phyloP scores from a whole-genome alignment of 148 eudicot species.

The Nepenthes gracilis region DNA sequence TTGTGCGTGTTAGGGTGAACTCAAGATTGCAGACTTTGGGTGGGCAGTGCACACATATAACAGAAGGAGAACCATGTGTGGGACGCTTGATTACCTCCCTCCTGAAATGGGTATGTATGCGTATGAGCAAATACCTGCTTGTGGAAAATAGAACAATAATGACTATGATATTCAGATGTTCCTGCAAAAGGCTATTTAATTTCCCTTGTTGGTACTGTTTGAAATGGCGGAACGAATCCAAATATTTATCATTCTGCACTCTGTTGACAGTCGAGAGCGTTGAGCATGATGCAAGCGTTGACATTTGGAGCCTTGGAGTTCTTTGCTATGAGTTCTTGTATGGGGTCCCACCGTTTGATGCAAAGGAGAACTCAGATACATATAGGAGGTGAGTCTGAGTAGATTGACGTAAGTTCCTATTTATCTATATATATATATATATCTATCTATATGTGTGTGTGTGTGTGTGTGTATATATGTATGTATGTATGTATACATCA shows the following conservation, averaged over 20 bases:
- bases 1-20: constrained; percentile 54
- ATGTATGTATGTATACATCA: background rate
- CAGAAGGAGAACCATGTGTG: constrained; percentile 94
- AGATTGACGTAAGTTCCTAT: background rate
- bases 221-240: constrained; percentile 3
- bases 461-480: background rate
- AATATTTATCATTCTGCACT: background rate
- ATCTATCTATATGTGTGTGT: background rate
- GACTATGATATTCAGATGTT: background rate
- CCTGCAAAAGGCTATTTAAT: background rate
- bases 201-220: background rate
- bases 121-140: background rate
- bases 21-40: constrained; percentile 97
- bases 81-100: constrained; percentile 94
- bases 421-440: too few relatives aligned
- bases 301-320: constrained; percentile 93
- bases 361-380: constrained; percentile 93
- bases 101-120: constrained; percentile 89
- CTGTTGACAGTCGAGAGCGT: constrained; percentile 64
- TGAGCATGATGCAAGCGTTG: constrained; percentile 93
- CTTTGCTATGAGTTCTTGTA: constrained; percentile 88
- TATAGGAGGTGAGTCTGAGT: constrained; percentile 53
- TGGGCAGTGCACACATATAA: constrained; percentile 98
- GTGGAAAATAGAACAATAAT: background rate
- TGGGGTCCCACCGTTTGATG: constrained; percentile 93